Base-by-base conservation (phyloP, 2,329 filamentous ascomycete species). In the Exophiala mesophila region DNA sequence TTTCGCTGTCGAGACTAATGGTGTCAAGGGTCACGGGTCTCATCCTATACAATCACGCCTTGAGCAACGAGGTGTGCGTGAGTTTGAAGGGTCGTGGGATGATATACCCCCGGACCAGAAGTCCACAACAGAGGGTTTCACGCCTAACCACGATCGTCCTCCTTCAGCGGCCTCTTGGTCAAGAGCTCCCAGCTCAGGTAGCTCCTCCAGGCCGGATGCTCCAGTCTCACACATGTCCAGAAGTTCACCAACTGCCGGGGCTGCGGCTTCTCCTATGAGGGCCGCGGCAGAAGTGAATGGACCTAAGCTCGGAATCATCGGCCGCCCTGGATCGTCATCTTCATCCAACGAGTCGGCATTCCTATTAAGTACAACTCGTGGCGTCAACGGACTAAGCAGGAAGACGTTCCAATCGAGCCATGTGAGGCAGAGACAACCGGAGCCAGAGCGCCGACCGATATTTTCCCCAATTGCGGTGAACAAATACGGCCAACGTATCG, bases 401-500 rank as follows among this genome's bases (percentile, higher is more conserved):
- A 26, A 26, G 12, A 12, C 23, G 7, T 26, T 26, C 12, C 7
- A 30, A 19, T 23, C 39, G 7, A 39, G 37, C 24, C 23, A 26
- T 6, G 23, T 26, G 12, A 26, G 7, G 6, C 23, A 26, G 12
- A 26, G 23, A 26, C 23, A 49, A n/a, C 46, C 49, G 13, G 18
- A 40, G 23, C 46, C 49, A 9, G 24, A 38, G 4, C 38, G 32
- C 29, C 46, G 48, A 18, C 48, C 48, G 3, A 36, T 51, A n/a
- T 34, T 29, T 5, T 36, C 45, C 9, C 48, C 48, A 5, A 32
- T 51, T 17, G 45, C 40, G 4, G 23, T 49, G 15, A 53, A 53
- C 41, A 30, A 39, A 26, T 20, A 36, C 4, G 42, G 41, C 13
- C 47, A 53, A 26, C 42, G 50, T 6, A 45, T 53, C 21, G 50